Evolutionary conservation across 805 yeast genomes (phyloP).

Genomic region (Zygosaccharomyces bailii): DNA sequence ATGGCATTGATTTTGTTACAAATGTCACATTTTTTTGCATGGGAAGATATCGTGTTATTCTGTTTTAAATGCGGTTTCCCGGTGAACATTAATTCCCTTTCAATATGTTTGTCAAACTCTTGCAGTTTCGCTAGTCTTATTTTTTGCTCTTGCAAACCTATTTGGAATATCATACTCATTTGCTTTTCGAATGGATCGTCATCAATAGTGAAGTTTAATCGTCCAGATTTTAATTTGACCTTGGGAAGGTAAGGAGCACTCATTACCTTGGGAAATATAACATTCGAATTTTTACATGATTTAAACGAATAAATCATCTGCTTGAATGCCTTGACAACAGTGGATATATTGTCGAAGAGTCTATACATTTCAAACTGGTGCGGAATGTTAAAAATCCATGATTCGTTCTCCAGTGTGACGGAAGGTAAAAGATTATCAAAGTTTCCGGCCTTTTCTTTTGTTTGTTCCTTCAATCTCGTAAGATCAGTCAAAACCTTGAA

Average conservation of each 20-base stretch:
- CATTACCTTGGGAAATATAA: constrained; percentile 39
- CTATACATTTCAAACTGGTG: constrained; percentile 70
- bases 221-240: constrained; percentile 51
- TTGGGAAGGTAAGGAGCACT: constrained; percentile 52
- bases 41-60: constrained; percentile 1
- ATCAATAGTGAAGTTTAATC: constrained; percentile 63
- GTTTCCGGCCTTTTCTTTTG: constrained; percentile 11
- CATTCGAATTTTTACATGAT: constrained; percentile 38
- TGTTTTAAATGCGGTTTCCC: constrained; percentile 5
- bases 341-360: constrained; percentile 74
- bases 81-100: constrained; percentile 12
- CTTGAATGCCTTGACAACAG: constrained; percentile 59
- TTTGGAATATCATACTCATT: constrained; percentile 57
- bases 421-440: constrained; percentile 30
- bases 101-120: constrained; percentile 38
- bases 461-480: constrained; percentile 33
- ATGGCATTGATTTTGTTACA: constrained; percentile 8
- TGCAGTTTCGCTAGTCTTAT: constrained; percentile 51
- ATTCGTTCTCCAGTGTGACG: constrained; percentile 40
- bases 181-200: constrained; percentile 89
- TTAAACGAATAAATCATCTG: constrained; percentile 55
- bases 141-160: constrained; percentile 65
- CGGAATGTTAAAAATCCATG: constrained; percentile 59
- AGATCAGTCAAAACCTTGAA: constrained; percentile 28
- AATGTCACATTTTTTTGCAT: constrained; percentile 10